A percentile compares a stretch with the other conserved stretches of the same genome.
phyloP scores from a whole-genome alignment of 2,329 filamentous ascomycete species.

The Cordyceps militaris region DNA sequence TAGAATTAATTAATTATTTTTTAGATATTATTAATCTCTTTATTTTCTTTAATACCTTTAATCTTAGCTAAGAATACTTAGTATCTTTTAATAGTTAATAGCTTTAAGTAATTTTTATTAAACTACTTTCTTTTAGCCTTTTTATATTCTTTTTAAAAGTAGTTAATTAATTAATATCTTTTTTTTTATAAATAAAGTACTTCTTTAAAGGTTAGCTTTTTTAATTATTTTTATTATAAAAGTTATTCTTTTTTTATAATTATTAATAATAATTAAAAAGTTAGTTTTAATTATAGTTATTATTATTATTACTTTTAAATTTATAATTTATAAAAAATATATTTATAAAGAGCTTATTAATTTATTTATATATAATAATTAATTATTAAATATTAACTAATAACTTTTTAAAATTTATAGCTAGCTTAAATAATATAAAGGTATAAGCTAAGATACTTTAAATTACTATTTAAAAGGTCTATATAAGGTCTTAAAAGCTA shows the following conservation, averaged over 20 bases:
- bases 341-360: neutral
- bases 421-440: neutral
- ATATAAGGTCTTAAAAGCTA: neutral
- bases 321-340: neutral
- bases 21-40: neutral
- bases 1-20: neutral
- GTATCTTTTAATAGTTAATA: neutral
- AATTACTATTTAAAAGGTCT: neutral
- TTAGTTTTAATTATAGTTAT: neutral
- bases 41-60: neutral
- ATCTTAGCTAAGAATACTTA: neutral
- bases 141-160: neutral
- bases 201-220: neutral
- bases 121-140: neutral
- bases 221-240: neutral
- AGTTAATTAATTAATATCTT: neutral
- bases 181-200: neutral
- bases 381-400: neutral
- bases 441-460: neutral
- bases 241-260: neutral
- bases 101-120: neutral
- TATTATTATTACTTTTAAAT: neutral
- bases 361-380: neutral
- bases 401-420: neutral
- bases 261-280: neutral